Evolutionary conservation across 2,329 filamentous ascomycete species (phyloP).

Genomic region (Chalaropsis thielavioides): DNA sequence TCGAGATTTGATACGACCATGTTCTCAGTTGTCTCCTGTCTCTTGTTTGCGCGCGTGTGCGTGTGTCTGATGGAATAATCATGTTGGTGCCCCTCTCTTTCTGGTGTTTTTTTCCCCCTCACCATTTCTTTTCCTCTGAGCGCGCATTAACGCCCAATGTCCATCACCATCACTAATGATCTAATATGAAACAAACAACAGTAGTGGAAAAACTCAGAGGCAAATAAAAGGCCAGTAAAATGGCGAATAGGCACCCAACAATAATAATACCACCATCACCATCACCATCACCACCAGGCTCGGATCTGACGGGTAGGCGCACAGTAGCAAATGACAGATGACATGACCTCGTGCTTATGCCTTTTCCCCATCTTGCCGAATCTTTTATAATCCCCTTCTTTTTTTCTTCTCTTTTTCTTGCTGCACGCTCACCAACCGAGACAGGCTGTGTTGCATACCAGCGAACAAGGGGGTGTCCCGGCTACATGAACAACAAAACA

Average conservation of each 20-base stretch:
- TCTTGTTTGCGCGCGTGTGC: not conserved
- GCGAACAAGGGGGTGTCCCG: not conserved
- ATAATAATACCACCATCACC: not conserved
- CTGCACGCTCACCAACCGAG: not conserved
- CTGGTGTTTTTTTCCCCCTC: not conserved
- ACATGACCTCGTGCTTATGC: not conserved
- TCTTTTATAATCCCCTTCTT: too few relatives aligned
- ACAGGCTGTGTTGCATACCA: not conserved
- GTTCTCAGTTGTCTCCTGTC: not conserved
- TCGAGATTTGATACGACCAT: slow-evolving; percentile 5
- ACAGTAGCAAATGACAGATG: not conserved
- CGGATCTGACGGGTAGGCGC: not conserved
- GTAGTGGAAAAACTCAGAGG: not conserved
- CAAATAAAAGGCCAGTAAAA: not conserved
- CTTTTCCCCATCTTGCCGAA: not conserved
- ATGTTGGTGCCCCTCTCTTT: not conserved
- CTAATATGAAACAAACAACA: not conserved
- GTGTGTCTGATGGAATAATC: too few relatives aligned
- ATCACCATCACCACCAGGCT: not conserved
- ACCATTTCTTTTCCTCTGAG: too few relatives aligned
- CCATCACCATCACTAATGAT: not conserved
- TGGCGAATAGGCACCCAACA: not conserved
- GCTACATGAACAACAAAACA: not conserved
- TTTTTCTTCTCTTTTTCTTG: too few relatives aligned
- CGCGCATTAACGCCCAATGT: not conserved